Percentiles rank a stretch among this genome's conserved stretches.
Conservation (phyloP, 176 grass and related monocot species). For the Cenchrus purpureus region DNA sequence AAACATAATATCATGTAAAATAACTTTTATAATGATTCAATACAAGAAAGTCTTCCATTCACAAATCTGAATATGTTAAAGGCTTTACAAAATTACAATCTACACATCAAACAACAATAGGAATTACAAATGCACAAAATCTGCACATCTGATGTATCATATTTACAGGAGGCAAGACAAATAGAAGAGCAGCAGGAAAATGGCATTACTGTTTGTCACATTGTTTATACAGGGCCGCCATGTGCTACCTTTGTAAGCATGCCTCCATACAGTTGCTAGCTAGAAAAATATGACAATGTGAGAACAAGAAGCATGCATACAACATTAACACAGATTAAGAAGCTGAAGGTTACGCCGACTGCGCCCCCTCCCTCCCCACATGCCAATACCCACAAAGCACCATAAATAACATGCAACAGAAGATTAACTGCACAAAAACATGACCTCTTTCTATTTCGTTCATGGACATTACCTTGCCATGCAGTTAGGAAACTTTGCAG, state of each 20-base stretch:
- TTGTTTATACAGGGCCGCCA: constrained; percentile 81
- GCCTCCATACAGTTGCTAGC: constrained; percentile 91
- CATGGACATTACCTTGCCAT: background rate
- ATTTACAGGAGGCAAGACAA: constrained; percentile 2
- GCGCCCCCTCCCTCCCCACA: background rate
- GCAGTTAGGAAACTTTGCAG: background rate
- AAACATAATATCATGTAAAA: constrained; percentile 6
- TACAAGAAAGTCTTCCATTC: background rate
- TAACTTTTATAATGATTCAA: background rate
- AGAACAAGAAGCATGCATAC: constrained; percentile 22
- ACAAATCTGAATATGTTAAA: constrained; percentile 23
- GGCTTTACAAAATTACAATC: background rate
- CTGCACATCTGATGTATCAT: constrained; percentile 13
- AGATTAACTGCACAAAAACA: background rate
- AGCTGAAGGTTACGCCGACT: background rate
- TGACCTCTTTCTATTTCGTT: background rate
- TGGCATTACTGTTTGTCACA: constrained; percentile 60
- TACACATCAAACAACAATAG: constrained; percentile 5
- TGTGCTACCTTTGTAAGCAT: constrained; percentile 69
- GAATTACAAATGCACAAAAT: background rate
- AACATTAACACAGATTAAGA: constrained; percentile 11
- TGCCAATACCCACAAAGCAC: too few relatives aligned
- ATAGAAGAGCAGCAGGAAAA: background rate
- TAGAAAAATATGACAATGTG: constrained; percentile 64
- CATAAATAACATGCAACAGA: constrained; percentile 4